phyloP scores from a whole-genome alignment of 1,284 basidiomycete species.

The Ustilago crameri region DNA sequence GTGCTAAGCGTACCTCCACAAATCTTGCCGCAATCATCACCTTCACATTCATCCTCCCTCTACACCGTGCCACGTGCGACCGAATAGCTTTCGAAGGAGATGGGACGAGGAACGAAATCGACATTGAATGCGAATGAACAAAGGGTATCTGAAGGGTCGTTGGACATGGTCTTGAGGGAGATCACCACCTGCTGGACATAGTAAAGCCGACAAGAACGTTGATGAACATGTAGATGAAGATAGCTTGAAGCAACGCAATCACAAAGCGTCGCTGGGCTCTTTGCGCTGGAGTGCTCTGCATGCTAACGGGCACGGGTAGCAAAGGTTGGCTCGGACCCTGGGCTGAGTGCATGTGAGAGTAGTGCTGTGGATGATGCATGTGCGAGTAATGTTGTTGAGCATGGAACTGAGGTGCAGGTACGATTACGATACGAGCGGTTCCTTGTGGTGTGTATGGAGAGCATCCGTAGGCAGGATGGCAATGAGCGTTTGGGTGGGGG shows the following conservation, averaged over 20 bases:
- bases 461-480: conserved; percentile 27
- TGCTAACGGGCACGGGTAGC: conserved; percentile 16
- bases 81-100: too few species aligned
- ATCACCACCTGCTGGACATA: conserved; percentile 35
- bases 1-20: too few species aligned
- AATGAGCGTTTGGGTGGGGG: background rate
- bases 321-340: conserved; percentile 11
- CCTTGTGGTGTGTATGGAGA: conserved; percentile 40
- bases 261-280: conserved; percentile 36
- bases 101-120: too few species aligned
- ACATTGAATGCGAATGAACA: background rate
- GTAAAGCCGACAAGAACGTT: conserved; percentile 34
- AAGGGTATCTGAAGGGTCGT: background rate
- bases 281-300: conserved; percentile 10
- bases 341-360: conserved; percentile 5
- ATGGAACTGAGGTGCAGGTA: conserved; percentile 30
- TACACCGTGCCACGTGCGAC: too few species aligned
- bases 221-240: conserved; percentile 47
- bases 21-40: too few species aligned
- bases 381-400: conserved; percentile 11
- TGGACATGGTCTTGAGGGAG: background rate
- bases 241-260: conserved; percentile 28
- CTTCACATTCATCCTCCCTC: too few species aligned
- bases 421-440: conserved; percentile 37
- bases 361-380: too few species aligned